phyloP scores from a whole-genome alignment of 371 early-diverging fungal genomes.

The Entomophthora muscae region DNA sequence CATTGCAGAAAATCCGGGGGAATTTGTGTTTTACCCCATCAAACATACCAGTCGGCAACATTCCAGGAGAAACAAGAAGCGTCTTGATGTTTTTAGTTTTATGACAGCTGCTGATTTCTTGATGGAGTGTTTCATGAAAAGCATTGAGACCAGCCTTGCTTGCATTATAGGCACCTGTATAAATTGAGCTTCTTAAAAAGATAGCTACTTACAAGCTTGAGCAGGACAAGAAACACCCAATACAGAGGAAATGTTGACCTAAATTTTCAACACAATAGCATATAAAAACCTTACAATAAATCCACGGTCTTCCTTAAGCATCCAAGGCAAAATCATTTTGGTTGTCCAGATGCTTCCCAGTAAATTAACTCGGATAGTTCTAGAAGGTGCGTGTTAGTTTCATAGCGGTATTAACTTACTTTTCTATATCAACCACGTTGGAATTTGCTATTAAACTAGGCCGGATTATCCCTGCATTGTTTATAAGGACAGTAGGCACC shows the following conservation, averaged over 20 bases:
- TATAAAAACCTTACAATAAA: conserved; percentile 22
- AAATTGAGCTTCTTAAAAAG: not conserved
- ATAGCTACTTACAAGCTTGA: conserved; percentile 11
- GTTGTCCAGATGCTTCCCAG: conserved; percentile 24
- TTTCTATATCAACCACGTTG: not conserved
- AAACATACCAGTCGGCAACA: conserved; percentile 30
- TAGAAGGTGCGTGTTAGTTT: too few relatives aligned
- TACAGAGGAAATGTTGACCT: conserved; percentile 23
- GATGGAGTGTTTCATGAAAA: conserved; percentile 27
- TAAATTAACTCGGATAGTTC: conserved; percentile 29
- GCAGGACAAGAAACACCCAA: conserved; percentile 22
- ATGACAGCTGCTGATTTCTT: conserved; percentile 22
- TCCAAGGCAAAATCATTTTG: conserved; percentile 27
- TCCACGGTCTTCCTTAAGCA: conserved; percentile 26
- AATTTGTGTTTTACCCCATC: conserved; percentile 18
- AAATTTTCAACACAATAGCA: not conserved
- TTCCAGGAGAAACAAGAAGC: conserved; percentile 22
- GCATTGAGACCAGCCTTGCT: conserved; percentile 31
- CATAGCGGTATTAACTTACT: not conserved
- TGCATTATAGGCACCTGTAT: conserved; percentile 29
- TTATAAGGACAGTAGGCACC: conserved; percentile 6
- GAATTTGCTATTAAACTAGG: not conserved
- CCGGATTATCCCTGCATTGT: conserved; percentile 5
- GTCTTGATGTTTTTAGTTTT: conserved; percentile 15
- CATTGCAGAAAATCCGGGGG: conserved; percentile 12